Base-by-base conservation (phyloP, 495 filamentous ascomycete species). In the Penicillium cinerascens region DNA sequence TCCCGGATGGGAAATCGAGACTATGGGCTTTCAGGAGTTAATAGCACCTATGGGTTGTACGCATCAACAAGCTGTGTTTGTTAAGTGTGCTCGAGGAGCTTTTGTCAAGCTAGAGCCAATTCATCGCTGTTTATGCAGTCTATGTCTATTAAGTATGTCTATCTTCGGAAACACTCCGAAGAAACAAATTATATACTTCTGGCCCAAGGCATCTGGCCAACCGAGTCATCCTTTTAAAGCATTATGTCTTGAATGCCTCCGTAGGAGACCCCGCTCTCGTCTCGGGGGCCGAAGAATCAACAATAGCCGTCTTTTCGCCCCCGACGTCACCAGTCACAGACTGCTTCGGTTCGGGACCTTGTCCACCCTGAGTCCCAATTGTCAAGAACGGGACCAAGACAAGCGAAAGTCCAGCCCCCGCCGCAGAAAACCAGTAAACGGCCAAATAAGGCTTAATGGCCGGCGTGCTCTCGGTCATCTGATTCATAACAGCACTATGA, bases 371-470 rank as follows among this genome's bases (percentile, higher is more conserved):
- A 0, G 64, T 70, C 1, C 59, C 59, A 0, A 70, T 36, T 1
- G 60, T 70, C 43, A 70, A 59, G 45, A 70, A 70, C 2, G 67
- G 66, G 10, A 70, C 64, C 41, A 67, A 21, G 5, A 69, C 25
- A 5, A 70, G 38, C 11, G 63, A 68, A 7, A 60, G 1, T 0
- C 67, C 67, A 3, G 67, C 64, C 0, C 42, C 58, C 4, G 63
- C 66, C 15, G 67, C 61, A 3, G 63, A 56, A 42, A 63, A 70
- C 67, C 67, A 70, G 25, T 61, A 70, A 11, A 57, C 58, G 13
- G 60, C 44, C 16, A 69, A 26, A 39, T 69, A 70, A 17, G 67
- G 67, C 13, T 41, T 47, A 8, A 69, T 67, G 2, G 54, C 51
- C 15, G 60, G 53, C 0, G 55, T 45, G 0, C 56, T 49, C 10